phyloP scores from a whole-genome alignment of 768 basidiomycete species.

The Amanita rimosa region DNA sequence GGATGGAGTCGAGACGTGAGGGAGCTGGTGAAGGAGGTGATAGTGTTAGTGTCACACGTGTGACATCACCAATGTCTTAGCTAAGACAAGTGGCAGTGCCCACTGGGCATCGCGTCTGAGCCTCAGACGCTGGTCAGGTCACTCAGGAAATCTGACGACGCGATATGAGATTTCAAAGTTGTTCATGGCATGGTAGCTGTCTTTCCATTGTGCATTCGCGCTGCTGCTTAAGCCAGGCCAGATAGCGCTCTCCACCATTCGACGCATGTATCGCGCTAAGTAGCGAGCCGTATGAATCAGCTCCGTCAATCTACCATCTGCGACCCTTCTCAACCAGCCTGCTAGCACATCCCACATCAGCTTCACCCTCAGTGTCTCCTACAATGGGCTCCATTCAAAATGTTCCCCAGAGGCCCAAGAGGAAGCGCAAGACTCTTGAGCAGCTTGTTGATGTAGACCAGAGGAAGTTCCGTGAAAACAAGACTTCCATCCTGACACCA shows the following conservation, averaged over 20 bases:
- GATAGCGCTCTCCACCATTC: slow-evolving; percentile 27
- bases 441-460: slow-evolving; percentile 1
- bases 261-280: slow-evolving; percentile 17
- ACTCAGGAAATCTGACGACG: slow-evolving; percentile 2
- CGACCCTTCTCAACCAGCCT: too few relatives aligned
- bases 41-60: slow-evolving; percentile 12
- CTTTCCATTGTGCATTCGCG: not conserved
- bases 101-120: too few relatives aligned
- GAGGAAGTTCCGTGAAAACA: slow-evolving; percentile 1
- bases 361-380: not conserved
- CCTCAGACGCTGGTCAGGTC: too few relatives aligned
- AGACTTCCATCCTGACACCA: not conserved
- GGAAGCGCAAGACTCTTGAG: slow-evolving; percentile 3
- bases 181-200: slow-evolving; percentile 32
- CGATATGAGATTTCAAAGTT: slow-evolving; percentile 34
- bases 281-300: slow-evolving; percentile 19
- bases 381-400: not conserved
- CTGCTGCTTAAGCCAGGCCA: slow-evolving; percentile 10
- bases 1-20: slow-evolving; percentile 45
- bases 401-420: slow-evolving; percentile 1
- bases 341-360: too few relatives aligned
- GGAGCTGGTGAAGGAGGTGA: slow-evolving; percentile 57
- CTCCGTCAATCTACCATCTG: not conserved
- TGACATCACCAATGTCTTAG: not conserved
- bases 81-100: too few relatives aligned